Conservation (phyloP, 2,329 filamentous ascomycete species). For the Aphanocladium album region DNA sequence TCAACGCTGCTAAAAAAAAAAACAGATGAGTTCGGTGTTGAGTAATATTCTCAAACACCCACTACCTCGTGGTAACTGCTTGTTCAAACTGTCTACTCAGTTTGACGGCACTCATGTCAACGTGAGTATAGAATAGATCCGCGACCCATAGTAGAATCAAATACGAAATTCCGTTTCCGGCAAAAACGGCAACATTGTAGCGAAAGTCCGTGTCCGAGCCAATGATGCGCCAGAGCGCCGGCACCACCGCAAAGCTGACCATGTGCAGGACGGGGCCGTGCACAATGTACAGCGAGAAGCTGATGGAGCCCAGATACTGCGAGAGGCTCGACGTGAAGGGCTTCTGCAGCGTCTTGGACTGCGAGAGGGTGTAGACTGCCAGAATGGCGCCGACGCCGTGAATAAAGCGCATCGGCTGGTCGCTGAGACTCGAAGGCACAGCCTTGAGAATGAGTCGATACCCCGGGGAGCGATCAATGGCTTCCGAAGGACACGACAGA, state of each 20-base stretch:
- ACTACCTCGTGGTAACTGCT: background rate
- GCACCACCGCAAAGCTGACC: constrained; percentile 55
- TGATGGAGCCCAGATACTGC: constrained; percentile 35
- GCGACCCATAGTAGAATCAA: background rate
- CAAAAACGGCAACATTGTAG: background rate
- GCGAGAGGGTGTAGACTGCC: background rate
- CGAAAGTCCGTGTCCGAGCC: background rate
- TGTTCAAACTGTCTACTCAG: background rate
- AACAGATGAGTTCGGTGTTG: no score
- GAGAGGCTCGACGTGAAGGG: constrained; percentile 15
- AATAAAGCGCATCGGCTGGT: background rate
- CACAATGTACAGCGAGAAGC: constrained; percentile 38
- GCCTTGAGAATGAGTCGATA: background rate
- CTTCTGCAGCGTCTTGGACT: background rate
- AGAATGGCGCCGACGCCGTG: background rate
- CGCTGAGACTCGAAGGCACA: background rate
- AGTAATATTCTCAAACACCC: no score
- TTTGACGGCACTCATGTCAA: background rate
- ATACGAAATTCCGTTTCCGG: background rate
- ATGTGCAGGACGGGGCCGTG: constrained; percentile 54
- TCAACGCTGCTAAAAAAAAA: no score
- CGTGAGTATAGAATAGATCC: background rate
- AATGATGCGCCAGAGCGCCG: constrained; percentile 24
- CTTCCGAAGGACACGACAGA: background rate
- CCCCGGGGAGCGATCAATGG: background rate